A percentile compares a stretch with the other conserved stretches of the same genome.
Conservation (phyloP, 2,329 filamentous ascomycete species). For the Claviceps sp. region DNA sequence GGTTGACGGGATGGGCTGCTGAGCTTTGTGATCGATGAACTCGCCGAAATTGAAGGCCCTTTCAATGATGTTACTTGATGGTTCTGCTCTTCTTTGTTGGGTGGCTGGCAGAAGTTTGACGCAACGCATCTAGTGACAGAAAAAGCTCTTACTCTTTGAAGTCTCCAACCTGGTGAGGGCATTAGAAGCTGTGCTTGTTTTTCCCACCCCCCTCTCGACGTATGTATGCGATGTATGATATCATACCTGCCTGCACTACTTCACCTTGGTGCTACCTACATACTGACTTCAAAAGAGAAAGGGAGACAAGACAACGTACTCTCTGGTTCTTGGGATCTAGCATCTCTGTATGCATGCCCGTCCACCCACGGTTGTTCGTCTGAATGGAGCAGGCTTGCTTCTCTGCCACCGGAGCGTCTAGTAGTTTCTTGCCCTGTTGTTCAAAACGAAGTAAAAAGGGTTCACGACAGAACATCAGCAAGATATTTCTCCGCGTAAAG, state of each 20-base stretch:
- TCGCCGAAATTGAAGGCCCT: constrained; percentile 89
- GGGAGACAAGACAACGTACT: constrained; percentile 28
- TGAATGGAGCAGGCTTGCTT: constrained; percentile 65
- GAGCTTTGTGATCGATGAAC: constrained; percentile 53
- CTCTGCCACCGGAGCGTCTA: constrained; percentile 52
- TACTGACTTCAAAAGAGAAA: too few relatives aligned
- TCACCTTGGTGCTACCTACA: too few relatives aligned
- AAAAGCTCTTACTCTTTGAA: constrained; percentile 59
- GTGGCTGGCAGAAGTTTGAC: too few relatives aligned
- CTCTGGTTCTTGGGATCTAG: constrained; percentile 74
- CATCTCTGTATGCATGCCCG: constrained; percentile 75
- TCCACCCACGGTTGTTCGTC: constrained; percentile 78
- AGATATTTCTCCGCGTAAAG: too few relatives aligned
- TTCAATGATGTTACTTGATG: neutral
- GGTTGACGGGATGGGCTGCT: constrained; percentile 61
- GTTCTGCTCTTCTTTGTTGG: neutral
- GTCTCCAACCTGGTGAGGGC: constrained; percentile 50
- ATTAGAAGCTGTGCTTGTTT: neutral
- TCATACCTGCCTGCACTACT: too few relatives aligned
- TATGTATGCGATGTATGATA: too few relatives aligned
- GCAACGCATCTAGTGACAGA: too few relatives aligned
- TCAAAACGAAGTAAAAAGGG: neutral
- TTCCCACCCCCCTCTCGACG: too few relatives aligned
- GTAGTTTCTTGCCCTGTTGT: constrained; percentile 52
- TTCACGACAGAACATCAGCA: too few relatives aligned